Conservation (phyloP, 345 rosid species). For the Hibiscus mutabilis region DNA sequence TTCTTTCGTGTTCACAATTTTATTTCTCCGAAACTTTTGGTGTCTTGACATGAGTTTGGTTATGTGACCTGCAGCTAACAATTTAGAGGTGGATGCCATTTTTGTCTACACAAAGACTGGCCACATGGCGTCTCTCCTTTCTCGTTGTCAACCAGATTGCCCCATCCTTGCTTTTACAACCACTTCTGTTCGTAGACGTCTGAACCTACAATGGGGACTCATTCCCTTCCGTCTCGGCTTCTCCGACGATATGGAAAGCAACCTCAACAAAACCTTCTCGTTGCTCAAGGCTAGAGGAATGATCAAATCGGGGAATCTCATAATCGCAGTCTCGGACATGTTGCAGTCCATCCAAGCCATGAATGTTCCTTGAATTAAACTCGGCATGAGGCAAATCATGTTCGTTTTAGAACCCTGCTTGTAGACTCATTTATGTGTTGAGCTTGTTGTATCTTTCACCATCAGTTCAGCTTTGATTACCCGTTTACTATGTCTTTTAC, state of each 20-base stretch:
- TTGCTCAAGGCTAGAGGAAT: conserved; percentile 93
- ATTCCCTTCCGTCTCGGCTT: conserved; percentile 95
- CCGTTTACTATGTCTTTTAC: no score
- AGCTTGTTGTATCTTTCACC: not conserved
- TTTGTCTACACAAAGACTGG: conserved; percentile 90
- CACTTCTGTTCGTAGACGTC: conserved; percentile 72
- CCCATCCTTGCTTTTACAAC: conserved; percentile 93
- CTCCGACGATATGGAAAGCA: conserved; percentile 90
- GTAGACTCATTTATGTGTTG: conserved; percentile 7
- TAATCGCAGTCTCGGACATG: conserved; percentile 92
- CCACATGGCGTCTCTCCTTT: conserved; percentile 91
- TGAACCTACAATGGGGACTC: conserved; percentile 96
- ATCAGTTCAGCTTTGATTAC: not conserved
- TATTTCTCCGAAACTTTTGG: not conserved
- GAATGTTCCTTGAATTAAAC: conserved; percentile 57
- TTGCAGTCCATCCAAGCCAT: conserved; percentile 93
- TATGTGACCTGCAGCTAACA: conserved; percentile 65
- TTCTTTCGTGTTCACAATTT: not conserved
- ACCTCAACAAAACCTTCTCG: conserved; percentile 85
- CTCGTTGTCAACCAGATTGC: conserved; percentile 95
- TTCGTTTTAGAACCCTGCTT: not conserved
- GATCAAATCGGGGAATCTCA: conserved; percentile 95
- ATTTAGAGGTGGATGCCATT: conserved; percentile 82
- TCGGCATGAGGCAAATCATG: not conserved
- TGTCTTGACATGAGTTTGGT: conserved; percentile 6